Conservation (phyloP, 331 rosid genomes). For the Prunus yedoensis region DNA sequence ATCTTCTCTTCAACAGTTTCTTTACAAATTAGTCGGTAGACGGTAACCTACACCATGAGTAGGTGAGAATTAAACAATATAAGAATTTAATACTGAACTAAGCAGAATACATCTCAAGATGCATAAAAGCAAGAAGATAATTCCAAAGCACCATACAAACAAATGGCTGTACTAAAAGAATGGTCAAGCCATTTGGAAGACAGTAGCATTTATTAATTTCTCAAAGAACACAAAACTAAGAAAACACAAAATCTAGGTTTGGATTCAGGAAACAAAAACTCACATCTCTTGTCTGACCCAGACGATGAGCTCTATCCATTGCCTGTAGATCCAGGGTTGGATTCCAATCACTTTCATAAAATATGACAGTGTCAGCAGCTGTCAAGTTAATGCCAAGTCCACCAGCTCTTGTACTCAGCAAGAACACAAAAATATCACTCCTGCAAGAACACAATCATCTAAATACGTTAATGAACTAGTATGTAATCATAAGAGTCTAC, state of each 20-base stretch:
- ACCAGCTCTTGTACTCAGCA: slow-evolving; percentile 71
- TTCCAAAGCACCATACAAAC: neutral
- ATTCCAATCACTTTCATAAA: slow-evolving; percentile 98
- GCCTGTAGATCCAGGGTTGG: slow-evolving; percentile 73
- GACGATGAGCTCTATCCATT: slow-evolving; percentile 96
- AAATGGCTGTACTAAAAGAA: neutral
- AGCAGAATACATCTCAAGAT: neutral
- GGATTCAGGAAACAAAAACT: slow-evolving; percentile 23
- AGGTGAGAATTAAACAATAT: neutral
- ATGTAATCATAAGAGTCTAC: neutral
- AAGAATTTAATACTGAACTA: neutral
- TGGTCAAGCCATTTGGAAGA: neutral
- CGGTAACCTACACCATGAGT: slow-evolving; percentile 44
- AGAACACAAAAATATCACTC: slow-evolving; percentile 80
- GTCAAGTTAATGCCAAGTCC: slow-evolving; percentile 99
- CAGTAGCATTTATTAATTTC: neutral
- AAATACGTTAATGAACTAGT: neutral
- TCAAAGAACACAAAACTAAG: neutral
- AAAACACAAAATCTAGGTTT: neutral
- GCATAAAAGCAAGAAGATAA: neutral
- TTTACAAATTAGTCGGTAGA: slow-evolving; percentile 63
- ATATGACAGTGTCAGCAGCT: slow-evolving; percentile 98
- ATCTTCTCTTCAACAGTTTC: slow-evolving; percentile 68
- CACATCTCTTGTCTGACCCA: slow-evolving; percentile 70
- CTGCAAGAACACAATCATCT: slow-evolving; percentile 31